These are phyloP conservation scores for Scytalidium lignicola DNA, from an alignment of 2,329 filamentous ascomycete species.

Conservation along the genomic window DNA sequence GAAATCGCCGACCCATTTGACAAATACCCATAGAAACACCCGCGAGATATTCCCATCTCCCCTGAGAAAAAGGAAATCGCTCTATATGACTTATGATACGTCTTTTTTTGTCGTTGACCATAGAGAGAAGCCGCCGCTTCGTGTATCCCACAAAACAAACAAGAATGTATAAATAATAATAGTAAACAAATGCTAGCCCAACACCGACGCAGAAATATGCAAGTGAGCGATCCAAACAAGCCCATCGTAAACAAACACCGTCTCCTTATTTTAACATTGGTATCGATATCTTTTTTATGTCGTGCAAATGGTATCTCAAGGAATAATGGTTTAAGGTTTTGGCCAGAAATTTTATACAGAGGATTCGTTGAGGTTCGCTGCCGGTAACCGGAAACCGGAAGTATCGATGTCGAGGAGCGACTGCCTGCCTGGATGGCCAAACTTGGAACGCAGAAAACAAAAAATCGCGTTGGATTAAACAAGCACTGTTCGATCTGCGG, in stretches of 20 bases:
- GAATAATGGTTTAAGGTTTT: slow-evolving; percentile 19
- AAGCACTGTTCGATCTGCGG: slow-evolving; percentile 13
- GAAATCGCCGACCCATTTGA: slow-evolving; percentile 22
- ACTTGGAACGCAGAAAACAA: slow-evolving; percentile 24
- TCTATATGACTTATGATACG: slow-evolving; percentile 27
- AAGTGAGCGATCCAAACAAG: slow-evolving; percentile 25
- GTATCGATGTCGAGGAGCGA: slow-evolving; percentile 24
- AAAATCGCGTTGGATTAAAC: slow-evolving; percentile 20
- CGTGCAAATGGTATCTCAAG: slow-evolving; percentile 26
- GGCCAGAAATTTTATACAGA: slow-evolving; percentile 27
- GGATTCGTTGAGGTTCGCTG: slow-evolving; percentile 27
- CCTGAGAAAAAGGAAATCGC: slow-evolving; percentile 25
- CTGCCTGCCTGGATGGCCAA: slow-evolving; percentile 23
- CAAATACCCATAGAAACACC: slow-evolving; percentile 24
- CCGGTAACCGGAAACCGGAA: slow-evolving; percentile 22
- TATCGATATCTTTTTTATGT: slow-evolving; percentile 27
- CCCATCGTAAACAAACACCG: slow-evolving; percentile 22
- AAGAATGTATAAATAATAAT: neutral
- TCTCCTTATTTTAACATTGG: slow-evolving; percentile 25
- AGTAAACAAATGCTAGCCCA: slow-evolving; percentile 25
- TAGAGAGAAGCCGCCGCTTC: slow-evolving; percentile 30
- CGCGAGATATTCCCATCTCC: slow-evolving; percentile 17
- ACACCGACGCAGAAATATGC: slow-evolving; percentile 28
- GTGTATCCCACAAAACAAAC: slow-evolving; percentile 16
- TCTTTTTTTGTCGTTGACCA: slow-evolving; percentile 24